Evolutionary conservation across 2,329 filamentous ascomycete genomes (phyloP).

Genomic region (Ophiostoma sp.): DNA sequence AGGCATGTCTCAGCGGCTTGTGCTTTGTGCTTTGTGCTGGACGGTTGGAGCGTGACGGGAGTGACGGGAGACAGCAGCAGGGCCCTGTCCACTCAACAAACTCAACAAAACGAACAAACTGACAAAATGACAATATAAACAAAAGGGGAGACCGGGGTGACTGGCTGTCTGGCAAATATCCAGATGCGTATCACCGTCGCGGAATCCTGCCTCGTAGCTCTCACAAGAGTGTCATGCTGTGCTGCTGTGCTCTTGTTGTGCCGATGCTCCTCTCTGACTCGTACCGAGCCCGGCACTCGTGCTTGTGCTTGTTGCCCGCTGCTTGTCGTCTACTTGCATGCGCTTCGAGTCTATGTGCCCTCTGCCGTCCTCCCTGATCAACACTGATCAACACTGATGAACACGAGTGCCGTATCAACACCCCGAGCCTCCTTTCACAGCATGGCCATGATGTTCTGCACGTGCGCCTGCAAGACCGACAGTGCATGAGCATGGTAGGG

Average conservation of each 20-base stretch:
- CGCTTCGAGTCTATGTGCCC: neutral
- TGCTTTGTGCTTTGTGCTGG: neutral
- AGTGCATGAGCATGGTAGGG: neutral
- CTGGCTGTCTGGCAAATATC: neutral
- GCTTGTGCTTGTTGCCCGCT: neutral
- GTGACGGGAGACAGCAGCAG: neutral
- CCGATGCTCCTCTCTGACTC: neutral
- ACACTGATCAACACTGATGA: neutral
- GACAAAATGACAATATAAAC: no score
- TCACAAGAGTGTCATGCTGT: conserved; percentile 10
- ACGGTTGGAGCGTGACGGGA: neutral
- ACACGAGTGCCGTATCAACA: neutral
- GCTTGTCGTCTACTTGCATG: neutral
- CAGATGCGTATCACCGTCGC: conserved; percentile 16
- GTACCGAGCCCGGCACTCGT: neutral
- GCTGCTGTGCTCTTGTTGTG: conserved; percentile 2
- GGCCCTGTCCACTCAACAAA: neutral
- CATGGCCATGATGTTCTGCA: neutral
- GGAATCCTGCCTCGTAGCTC: neutral
- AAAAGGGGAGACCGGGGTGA: no score
- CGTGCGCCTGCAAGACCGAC: neutral
- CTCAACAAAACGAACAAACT: neutral
- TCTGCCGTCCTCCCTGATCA: neutral
- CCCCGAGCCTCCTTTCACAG: neutral
- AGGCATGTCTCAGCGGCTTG: neutral